Percentiles rank a stretch among this genome's conserved stretches.
Conservation (phyloP, 1,284 basidiomycete species). For the Cryptococcus floricola region DNA sequence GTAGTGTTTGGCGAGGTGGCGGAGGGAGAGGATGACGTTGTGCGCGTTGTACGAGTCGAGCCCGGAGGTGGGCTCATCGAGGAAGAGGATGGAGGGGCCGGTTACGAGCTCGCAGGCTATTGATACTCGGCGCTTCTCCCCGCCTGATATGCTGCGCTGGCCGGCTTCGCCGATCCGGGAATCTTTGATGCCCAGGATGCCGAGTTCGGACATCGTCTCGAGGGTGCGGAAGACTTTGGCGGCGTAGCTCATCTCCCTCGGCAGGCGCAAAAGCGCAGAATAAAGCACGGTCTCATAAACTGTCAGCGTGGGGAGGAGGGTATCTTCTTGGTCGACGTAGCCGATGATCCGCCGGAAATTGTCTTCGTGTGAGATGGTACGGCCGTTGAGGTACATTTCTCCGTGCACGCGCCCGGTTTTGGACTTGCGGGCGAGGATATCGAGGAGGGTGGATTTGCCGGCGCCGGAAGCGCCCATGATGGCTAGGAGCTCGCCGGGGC, state of each 20-base stretch:
- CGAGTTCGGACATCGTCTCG: conserved; percentile 94
- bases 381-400: conserved; percentile 78
- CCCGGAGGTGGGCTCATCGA: conserved; percentile 94
- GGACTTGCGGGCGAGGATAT: conserved; percentile 84
- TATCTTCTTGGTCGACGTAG: conserved; percentile 97
- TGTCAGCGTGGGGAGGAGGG: conserved; percentile 90
- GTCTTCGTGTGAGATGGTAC: conserved; percentile 62
- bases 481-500: conserved; percentile 84
- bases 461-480: conserved; percentile 96
- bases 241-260: conserved; percentile 87
- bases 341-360: conserved; percentile 83
- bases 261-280: conserved; percentile 81
- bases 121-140: conserved; percentile 90
- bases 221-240: conserved; percentile 91
- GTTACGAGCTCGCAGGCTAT: conserved; percentile 99
- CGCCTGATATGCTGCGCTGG: conserved; percentile 82
- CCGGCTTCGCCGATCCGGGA: conserved; percentile 79
- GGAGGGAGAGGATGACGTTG: conserved; percentile 87
- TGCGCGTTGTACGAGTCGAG: conserved; percentile 92
- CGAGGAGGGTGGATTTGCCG: conserved; percentile 93
- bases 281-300: conserved; percentile 97
- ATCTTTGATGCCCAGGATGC: conserved; percentile 86
- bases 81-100: conserved; percentile 87
- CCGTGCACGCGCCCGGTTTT: conserved; percentile 78
- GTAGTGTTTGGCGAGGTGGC: conserved; percentile 78